Evolutionary conservation across 345 rosid genomes (phyloP).

Genomic region (Alliaria petiolata): DNA sequence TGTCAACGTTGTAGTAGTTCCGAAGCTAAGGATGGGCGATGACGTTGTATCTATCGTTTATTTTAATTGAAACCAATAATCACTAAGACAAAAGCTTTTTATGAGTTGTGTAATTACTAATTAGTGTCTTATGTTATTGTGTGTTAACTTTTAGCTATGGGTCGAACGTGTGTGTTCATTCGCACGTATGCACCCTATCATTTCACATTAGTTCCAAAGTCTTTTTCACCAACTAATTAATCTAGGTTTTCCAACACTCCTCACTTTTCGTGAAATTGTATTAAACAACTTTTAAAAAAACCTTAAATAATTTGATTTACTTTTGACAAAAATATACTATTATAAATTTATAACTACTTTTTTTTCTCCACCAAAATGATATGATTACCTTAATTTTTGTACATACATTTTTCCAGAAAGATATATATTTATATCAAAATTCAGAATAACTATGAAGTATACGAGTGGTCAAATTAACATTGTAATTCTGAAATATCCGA

Average conservation of each 20-base stretch:
- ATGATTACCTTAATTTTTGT: too few species aligned
- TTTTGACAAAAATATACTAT: not conserved
- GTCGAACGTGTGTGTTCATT: constrained; percentile 30
- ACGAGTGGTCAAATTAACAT: not conserved
- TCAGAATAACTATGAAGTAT: not conserved
- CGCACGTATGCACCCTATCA: constrained; percentile 21
- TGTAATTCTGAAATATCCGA: not conserved
- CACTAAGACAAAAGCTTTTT: not conserved
- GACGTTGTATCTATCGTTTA: not conserved
- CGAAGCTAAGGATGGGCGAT: not conserved
- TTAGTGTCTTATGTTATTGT: not conserved
- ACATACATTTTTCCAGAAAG: too few species aligned
- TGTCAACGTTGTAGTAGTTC: not conserved
- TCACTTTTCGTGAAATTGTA: not conserved
- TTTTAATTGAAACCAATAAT: not conserved
- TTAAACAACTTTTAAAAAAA: not conserved
- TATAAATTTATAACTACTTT: not conserved
- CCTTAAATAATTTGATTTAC: not conserved
- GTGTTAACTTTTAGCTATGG: not conserved
- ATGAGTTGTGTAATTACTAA: not conserved
- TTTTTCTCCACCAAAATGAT: too few species aligned
- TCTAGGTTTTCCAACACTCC: constrained; percentile 20
- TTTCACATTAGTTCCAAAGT: constrained; percentile 36
- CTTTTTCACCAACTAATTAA: constrained; percentile 32
- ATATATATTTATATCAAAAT: too few species aligned